Evolutionary conservation across 495 filamentous ascomycete species (phyloP), one percentile per base, ranked within the genome.

Genomic region (Neurospora sp.): DNA sequence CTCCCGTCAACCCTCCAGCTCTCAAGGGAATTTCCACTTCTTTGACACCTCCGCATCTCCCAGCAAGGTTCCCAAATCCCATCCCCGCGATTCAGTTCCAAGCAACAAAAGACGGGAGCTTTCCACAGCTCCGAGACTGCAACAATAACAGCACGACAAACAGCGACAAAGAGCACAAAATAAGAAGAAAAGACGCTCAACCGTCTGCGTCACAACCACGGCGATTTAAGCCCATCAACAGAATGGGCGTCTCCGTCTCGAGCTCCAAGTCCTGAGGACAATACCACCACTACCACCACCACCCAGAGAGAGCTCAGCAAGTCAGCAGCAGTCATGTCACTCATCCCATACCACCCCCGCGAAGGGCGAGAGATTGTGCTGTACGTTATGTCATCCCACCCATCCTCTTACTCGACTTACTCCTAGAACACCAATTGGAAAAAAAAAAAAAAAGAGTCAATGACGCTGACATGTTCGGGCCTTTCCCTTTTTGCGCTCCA

Each of bases 341-440:
- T 91, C 76, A 86, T 91, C 74, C 89, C 88, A n/a, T 91, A 91
- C 75, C 84, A 86, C 54, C 85, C 86, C 40, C 85, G 85, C 74
- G 89, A 90, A 72, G 87, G 87, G 72, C 87, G 87, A 75, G 88
- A 90, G 79, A 87, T 91, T 71, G 88, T 91, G 41, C 83, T 91
- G 89, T 91, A 84, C 79, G 89, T 86, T 72, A 77, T 78, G 72
- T 71, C 70, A 72, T 44, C 70, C 20, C 31, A 42, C 49, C 9
- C 49, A n/a, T 49, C 18, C 39, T 20, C 3, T 66, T 40, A 27
- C 40, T 39, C 14, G 40, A 39, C 40, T 16, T 16, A 37, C 27
- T 5, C 20, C 23, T 3, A 31, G 16, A 18, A 31, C 14, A 11
- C 38, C 41, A 54, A 54, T 31, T 35, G 31, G 31, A 35, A 35